Conservation (phyloP, 371 early-diverging fungal species). For the Funneliformis caledonium region DNA sequence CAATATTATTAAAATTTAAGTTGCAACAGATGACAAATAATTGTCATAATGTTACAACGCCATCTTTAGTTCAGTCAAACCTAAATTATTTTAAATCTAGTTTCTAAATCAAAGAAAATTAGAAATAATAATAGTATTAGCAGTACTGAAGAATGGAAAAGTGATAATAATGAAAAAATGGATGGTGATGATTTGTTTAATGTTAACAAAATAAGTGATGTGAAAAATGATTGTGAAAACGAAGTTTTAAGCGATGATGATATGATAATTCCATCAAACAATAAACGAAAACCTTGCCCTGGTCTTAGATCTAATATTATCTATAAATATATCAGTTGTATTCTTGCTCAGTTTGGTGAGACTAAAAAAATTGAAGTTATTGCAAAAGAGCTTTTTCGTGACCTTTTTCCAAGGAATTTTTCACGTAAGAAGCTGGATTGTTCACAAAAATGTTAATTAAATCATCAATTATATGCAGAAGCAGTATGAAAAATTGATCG, state of each 20-base stretch:
- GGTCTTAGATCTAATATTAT: not conserved
- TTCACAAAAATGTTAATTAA: too few species aligned
- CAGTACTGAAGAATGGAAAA: not conserved
- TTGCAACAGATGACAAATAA: too few species aligned
- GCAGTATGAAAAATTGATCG: not conserved
- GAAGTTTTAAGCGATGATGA: not conserved
- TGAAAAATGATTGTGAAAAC: not conserved
- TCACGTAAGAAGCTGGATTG: too few species aligned
- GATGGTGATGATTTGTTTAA: slow-evolving; percentile 1
- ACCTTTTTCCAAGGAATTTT: too few species aligned
- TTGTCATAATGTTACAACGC: too few species aligned
- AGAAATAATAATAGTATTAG: not conserved
- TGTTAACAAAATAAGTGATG: not conserved
- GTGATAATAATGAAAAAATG: not conserved
- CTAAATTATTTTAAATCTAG: too few species aligned
- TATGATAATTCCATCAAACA: not conserved
- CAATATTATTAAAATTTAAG: too few species aligned
- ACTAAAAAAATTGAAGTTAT: too few species aligned
- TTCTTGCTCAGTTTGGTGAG: not conserved
- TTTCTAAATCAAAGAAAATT: too few species aligned
- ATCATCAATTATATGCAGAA: not conserved
- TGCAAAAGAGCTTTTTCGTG: too few species aligned
- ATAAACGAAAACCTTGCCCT: not conserved
- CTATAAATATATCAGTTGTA: not conserved
- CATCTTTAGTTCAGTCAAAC: too few species aligned